A percentile compares a stretch with the other conserved stretches of the same genome.
These are phyloP conservation scores for Bipolaris oryzae DNA, from an alignment of 2,329 filamentous ascomycete species.

Conservation along the genomic window DNA sequence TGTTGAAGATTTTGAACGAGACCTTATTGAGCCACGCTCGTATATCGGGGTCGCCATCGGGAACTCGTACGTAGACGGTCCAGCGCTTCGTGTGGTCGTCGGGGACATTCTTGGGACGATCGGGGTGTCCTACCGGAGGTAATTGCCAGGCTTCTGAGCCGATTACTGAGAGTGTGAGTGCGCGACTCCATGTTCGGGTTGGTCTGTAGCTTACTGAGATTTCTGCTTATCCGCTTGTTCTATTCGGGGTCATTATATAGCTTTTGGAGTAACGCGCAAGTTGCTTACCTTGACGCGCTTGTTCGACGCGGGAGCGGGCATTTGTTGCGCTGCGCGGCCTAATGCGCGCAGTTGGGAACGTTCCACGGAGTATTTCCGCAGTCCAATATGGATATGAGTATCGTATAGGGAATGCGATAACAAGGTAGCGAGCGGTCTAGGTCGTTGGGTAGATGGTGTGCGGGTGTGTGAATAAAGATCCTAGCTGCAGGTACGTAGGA, in stretches of 20 bases:
- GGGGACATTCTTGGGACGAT: conserved; percentile 70
- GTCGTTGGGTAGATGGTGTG: background rate
- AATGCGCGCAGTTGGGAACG: background rate
- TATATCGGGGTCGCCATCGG: conserved; percentile 83
- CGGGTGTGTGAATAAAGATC: background rate
- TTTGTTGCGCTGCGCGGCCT: conserved; percentile 32
- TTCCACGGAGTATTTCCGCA: background rate
- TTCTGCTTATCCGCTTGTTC: conserved; percentile 51
- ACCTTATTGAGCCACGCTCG: conserved; percentile 96
- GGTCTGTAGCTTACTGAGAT: conserved; percentile 39
- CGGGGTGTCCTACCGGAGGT: conserved; percentile 71
- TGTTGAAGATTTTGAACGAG: conserved; percentile 97
- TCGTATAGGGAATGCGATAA: background rate
- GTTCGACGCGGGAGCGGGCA: conserved; percentile 61
- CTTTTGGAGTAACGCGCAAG: background rate
- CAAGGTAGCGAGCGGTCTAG: background rate
- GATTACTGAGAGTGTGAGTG: conserved; percentile 51
- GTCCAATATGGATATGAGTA: background rate
- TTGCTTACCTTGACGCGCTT: conserved; percentile 57
- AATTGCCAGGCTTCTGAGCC: conserved; percentile 60
- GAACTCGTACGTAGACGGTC: conserved; percentile 90
- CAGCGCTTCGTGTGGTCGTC: conserved; percentile 96
- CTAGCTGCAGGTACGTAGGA: background rate
- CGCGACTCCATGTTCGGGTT: background rate
- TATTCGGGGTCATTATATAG: conserved; percentile 29